Evolutionary conservation across 345 rosid species (phyloP).

Genomic region (Eucalyptus coolabah): DNA sequence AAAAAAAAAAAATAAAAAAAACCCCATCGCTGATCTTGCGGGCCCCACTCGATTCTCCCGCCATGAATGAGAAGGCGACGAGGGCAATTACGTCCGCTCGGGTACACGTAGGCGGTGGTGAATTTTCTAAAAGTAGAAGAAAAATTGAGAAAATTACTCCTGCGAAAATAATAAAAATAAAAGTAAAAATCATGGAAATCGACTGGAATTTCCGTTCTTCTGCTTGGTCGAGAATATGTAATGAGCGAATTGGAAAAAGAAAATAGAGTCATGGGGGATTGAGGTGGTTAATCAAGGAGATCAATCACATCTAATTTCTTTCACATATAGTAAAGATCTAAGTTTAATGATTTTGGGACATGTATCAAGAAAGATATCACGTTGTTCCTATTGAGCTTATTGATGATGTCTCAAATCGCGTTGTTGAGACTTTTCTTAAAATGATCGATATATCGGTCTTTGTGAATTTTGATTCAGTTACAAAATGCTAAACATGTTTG

Average conservation of each 20-base stretch:
- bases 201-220: neutral
- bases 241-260: neutral
- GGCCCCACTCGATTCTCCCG: neutral
- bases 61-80: neutral
- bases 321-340: neutral
- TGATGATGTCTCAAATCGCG: no score
- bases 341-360: neutral
- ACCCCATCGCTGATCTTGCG: neutral
- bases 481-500: fast-evolving
- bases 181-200: neutral
- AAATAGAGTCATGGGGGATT: neutral
- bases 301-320: neutral
- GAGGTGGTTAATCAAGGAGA: neutral
- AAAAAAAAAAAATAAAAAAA: fast-evolving
- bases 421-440: neutral
- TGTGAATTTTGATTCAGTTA: fast-evolving
- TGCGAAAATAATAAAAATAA: no score
- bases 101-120: neutral
- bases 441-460: neutral
- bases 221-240: no score
- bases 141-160: neutral
- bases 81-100: neutral
- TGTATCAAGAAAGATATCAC: neutral
- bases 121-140: neutral
- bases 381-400: neutral